Evolutionary conservation across 345 rosid genomes (phyloP).

Genomic region (Linum lewisii): DNA sequence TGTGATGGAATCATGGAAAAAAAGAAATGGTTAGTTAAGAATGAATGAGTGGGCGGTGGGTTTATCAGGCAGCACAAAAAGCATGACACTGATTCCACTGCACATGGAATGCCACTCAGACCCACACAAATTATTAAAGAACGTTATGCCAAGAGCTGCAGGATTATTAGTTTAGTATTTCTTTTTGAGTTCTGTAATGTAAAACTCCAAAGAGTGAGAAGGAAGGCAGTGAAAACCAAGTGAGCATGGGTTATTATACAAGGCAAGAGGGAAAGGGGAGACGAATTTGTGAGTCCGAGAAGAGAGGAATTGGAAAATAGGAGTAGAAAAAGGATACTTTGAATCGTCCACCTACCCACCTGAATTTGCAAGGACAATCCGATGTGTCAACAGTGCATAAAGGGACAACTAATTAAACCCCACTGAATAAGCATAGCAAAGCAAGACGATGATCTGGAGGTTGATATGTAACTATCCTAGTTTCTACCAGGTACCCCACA

Average conservation of each 20-base stretch:
- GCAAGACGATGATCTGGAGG: neutral
- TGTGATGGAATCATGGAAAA: neutral
- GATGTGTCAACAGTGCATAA: neutral
- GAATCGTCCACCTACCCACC: neutral
- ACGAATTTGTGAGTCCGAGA: neutral
- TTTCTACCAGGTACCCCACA: neutral
- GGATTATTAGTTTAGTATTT: slow-evolving; percentile 1
- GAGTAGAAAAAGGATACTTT: neutral
- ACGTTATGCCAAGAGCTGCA: neutral
- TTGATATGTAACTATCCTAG: neutral
- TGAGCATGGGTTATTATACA: slow-evolving; percentile 20
- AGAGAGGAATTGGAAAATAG: neutral
- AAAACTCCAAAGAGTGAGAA: slow-evolving; percentile 12
- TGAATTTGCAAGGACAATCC: neutral
- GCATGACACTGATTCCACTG: slow-evolving; percentile 32
- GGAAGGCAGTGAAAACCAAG: slow-evolving; percentile 12
- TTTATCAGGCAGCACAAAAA: slow-evolving; percentile 19
- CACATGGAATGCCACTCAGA: slow-evolving; percentile 45
- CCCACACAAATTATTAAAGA: neutral
- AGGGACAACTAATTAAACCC: neutral
- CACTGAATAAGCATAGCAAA: neutral
- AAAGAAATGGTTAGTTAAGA: neutral
- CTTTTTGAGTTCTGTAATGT: slow-evolving; percentile 3
- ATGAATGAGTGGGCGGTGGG: slow-evolving; percentile 28
- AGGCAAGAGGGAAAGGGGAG: slow-evolving; percentile 7